Base-by-base conservation (phyloP, 306 rosid genomes). In the Rosa persica region DNA sequence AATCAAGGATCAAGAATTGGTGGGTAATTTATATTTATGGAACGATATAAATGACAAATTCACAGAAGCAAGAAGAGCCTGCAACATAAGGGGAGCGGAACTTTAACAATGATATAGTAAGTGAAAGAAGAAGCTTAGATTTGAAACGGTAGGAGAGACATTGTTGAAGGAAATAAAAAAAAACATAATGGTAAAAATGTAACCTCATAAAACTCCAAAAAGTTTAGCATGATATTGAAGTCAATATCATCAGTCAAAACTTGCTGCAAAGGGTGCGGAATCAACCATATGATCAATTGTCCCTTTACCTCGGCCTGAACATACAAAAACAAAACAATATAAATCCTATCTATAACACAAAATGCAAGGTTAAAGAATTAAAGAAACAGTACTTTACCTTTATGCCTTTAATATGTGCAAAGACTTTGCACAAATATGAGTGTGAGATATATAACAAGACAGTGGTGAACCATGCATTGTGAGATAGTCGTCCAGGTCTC, bases 231-330 rank as follows among this genome's bases (percentile, higher is more conserved):
- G 30, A 27, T 27, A 27, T 27, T 27, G 1, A 27, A 27, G 30
- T 27, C 30, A 27, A 27, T 27, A 27, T 27, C 30, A 51, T 89
- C 97, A 49, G 92, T 70, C 77, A 94, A 72, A 87, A 27, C 95
- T 88, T 94, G 98, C 82, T 92, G 98, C 80, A 94, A 80, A 58
- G 30, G 30, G 30, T 92, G 98, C 61, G 98, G 97, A 71, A 92
- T 85, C 77, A 94, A 83, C 98, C 98, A 94, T 43, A 97, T 94
- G 70, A 92, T 77, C 70, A 78, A 85, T 80, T 89, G 97, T 76
- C 95, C 97, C 73, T 88, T 89, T 30, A 94, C 86, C 30, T 27
- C 30, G 30, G 79, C 90, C 98, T 92, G 87, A 82, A 81, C 67
- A 42, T 51, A 78, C 39, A 6, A 27, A 77, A 81, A 78, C 83